phyloP scores from a whole-genome alignment of 805 yeast genomes.

The Candida ipomoeae region DNA sequence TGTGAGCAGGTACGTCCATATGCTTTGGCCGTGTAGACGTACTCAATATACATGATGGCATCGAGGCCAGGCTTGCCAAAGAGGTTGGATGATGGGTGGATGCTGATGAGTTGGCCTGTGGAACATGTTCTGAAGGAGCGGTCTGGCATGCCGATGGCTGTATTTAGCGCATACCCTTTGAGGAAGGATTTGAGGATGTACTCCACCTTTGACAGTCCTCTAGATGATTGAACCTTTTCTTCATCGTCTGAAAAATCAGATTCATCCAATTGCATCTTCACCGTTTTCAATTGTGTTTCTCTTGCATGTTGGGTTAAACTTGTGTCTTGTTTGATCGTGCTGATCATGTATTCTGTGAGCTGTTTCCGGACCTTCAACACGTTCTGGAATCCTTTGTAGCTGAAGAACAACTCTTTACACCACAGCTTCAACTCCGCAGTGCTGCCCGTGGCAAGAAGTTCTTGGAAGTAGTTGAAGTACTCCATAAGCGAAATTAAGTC shows the following conservation, averaged over 20 bases:
- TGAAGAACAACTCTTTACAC: conserved; percentile 78
- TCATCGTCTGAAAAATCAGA: conserved; percentile 12
- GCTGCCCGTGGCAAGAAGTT: conserved; percentile 25
- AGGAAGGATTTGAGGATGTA: conserved; percentile 72
- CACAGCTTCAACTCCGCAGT: conserved; percentile 63
- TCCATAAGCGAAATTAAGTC: conserved; percentile 83
- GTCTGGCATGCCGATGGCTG: conserved; percentile 94
- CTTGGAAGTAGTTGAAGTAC: conserved; percentile 53
- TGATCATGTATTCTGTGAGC: conserved; percentile 61
- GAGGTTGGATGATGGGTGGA: conserved; percentile 86
- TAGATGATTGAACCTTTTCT: conserved; percentile 33
- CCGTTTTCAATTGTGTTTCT: conserved; percentile 23
- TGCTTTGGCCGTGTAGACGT: conserved; percentile 88
- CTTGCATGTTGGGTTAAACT: conserved; percentile 23
- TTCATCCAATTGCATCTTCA: conserved; percentile 24
- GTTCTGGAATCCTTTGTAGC: conserved; percentile 74
- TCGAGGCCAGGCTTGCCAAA: conserved; percentile 73
- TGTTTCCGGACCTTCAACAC: conserved; percentile 75
- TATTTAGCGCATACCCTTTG: conserved; percentile 77
- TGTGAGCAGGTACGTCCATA: conserved; percentile 88
- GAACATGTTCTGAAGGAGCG: conserved; percentile 83
- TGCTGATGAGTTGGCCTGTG: conserved; percentile 77
- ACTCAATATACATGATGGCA: conserved; percentile 91
- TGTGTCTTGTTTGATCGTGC: conserved; percentile 43
- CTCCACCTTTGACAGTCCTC: conserved; percentile 35